Percentiles rank a stretch among this genome's conserved stretches.
Conservation (phyloP, 352 stramenopile species). For the Phytophthora rubi region DNA sequence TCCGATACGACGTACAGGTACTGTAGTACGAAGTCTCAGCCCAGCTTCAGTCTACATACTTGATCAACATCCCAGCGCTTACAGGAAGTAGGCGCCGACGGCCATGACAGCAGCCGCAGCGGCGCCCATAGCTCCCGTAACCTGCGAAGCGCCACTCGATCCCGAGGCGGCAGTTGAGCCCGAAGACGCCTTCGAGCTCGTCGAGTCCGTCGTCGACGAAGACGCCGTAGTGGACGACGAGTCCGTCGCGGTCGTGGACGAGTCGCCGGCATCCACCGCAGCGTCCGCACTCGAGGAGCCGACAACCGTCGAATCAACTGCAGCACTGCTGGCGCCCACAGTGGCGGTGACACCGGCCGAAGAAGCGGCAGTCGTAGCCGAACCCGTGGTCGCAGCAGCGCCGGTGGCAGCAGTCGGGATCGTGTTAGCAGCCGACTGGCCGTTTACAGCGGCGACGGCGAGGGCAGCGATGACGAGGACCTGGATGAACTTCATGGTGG, state of each 20-base stretch:
- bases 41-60: background rate
- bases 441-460: constrained; percentile 32
- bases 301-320: constrained; percentile 15
- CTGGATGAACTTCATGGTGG: constrained; percentile 45
- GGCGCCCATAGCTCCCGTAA: constrained; percentile 29
- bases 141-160: constrained; percentile 31
- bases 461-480: constrained; percentile 37
- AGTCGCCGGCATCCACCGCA: constrained; percentile 15
- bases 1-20: too few species aligned
- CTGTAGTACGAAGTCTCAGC: background rate
- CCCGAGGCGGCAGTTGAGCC: constrained; percentile 18
- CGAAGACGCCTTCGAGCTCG: constrained; percentile 12
- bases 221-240: constrained; percentile 22
- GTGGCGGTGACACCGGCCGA: constrained; percentile 16
- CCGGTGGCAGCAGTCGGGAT: background rate
- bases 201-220: constrained; percentile 13
- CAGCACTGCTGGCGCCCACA: constrained; percentile 19
- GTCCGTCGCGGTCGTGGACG: constrained; percentile 20
- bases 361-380: constrained; percentile 12
- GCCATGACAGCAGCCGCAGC: constrained; percentile 26
- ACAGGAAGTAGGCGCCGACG: constrained; percentile 40
- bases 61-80: background rate
- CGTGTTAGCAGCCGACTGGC: constrained; percentile 27
- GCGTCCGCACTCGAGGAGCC: constrained; percentile 17
- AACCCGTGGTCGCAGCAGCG: background rate